phyloP scores from a whole-genome alignment of 257 asterid genomes.

The Solanum sparsipilum region DNA sequence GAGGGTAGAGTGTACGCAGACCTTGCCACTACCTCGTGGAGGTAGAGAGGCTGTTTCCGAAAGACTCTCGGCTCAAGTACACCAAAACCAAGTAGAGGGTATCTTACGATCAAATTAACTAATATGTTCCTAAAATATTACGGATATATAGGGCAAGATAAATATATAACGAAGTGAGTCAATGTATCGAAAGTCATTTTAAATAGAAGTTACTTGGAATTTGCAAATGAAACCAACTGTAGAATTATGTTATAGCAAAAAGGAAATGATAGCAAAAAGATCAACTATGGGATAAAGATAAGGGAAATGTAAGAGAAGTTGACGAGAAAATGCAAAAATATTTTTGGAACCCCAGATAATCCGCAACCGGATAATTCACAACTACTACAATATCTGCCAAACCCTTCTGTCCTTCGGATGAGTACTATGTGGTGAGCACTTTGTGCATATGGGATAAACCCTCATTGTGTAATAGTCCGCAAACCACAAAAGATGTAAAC shows the following conservation, averaged over 20 bases:
- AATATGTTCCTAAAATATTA: neutral
- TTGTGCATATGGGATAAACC: rapidly evolving
- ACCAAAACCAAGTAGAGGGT: too few relatives aligned
- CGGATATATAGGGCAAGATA: neutral
- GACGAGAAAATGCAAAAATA: neutral
- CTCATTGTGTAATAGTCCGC: neutral
- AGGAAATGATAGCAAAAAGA: neutral
- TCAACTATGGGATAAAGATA: neutral
- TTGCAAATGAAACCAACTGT: neutral
- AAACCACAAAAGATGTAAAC: too few relatives aligned
- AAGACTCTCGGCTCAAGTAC: too few relatives aligned
- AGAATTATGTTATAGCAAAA: neutral
- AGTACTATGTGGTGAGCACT: neutral
- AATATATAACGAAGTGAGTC: neutral
- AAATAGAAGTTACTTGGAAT: neutral
- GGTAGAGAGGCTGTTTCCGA: too few relatives aligned
- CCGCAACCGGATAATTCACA: neutral
- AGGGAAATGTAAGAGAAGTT: neutral
- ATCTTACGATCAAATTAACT: too few relatives aligned
- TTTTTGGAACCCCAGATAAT: neutral
- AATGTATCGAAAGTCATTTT: neutral
- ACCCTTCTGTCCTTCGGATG: neutral
- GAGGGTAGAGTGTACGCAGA: too few relatives aligned
- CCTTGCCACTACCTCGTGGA: too few relatives aligned
- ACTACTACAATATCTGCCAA: neutral